Evolutionary conservation across 176 grass and related monocot genomes (phyloP), one percentile per base, ranked within the genome.

Genomic region (Oryza meridionalis): DNA sequence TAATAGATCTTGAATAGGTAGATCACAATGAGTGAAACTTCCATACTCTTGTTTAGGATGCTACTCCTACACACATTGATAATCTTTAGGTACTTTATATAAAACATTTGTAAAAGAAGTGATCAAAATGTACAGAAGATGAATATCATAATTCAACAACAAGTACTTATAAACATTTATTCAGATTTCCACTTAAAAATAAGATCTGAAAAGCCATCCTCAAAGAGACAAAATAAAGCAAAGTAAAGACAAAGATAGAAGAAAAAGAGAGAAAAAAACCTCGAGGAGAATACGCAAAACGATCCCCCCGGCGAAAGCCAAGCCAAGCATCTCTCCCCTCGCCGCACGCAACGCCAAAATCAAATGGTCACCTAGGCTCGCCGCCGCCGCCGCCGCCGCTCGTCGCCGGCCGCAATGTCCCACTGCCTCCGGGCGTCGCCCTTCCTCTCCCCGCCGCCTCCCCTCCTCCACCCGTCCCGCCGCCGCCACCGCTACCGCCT

Each of bases 351-450:
- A 62, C 58, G 58, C 58, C 21, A 62, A 87, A 87, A 90, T 79
- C 21, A 22, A 87, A 90, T 90, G 88, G 88, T 50, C 80, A 87
- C 88, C 80, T 83, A 90, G 88, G 84, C 62, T 40, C 67, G 53
- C 53, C 53, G 17, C 47, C 68, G 64, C 31, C 73, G 82, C 73
- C 82, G 84, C 74, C 67, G 53, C 53, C 53, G 17, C 47, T 35
- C 68, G 64, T n/a, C 73, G 82, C 73, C 82, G 46, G 64, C 83
- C 75, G 88, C 78, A 92, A 99, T 96, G 96, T 81, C 81, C 40
- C 77, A 83, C 78, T 87, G 61, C 82, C 85, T 80, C 59, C 67
- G 71, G 69, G 66, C 83, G 47, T 81, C 86, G 45, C 68, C 81
- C 67, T 86, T 87, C 73, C 88, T 95, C 65, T 83, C 89, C 78